These are phyloP conservation scores for Schizochytrium sp. DNA, from an alignment of 108 stramenopile species.

Conservation along the genomic window DNA sequence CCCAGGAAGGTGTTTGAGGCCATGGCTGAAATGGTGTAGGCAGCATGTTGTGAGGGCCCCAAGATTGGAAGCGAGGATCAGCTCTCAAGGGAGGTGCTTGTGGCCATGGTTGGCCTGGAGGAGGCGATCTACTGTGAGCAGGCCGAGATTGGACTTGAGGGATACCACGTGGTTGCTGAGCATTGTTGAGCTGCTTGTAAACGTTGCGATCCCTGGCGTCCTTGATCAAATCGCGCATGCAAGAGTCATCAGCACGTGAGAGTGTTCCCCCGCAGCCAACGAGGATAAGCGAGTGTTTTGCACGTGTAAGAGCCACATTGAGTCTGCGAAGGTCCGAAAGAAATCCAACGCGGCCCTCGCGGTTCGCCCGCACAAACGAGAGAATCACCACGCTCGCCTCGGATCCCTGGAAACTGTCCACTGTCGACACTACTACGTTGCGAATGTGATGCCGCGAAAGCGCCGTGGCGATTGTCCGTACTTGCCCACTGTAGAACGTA, in stretches of 20 bases:
- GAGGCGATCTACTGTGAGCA: no score
- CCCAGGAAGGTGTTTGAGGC: no score
- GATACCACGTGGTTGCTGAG: no score
- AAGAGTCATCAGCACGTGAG: constrained; percentile 14
- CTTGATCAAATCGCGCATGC: not conserved
- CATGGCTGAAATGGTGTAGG: no score
- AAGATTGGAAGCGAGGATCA: no score
- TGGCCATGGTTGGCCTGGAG: no score
- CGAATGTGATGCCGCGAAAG: not conserved
- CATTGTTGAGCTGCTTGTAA: not conserved
- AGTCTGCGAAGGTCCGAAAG: constrained; percentile 42
- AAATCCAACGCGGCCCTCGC: constrained; percentile 46
- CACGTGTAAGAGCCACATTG: constrained; percentile 53
- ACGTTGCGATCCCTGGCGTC: not conserved
- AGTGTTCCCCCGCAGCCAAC: constrained; percentile 50
- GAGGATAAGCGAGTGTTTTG: constrained; percentile 50
- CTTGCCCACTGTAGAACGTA: not conserved
- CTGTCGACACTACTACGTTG: constrained; percentile 36
- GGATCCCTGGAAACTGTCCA: constrained; percentile 50
- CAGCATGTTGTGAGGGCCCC: no score
- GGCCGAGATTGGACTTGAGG: no score
- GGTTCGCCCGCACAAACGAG: constrained; percentile 47
- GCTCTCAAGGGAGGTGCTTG: no score
- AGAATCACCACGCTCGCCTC: constrained; percentile 45
- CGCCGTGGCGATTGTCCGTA: not conserved